Base-by-base conservation (phyloP, 345 rosid genomes). In the Anacardium occidentale region DNA sequence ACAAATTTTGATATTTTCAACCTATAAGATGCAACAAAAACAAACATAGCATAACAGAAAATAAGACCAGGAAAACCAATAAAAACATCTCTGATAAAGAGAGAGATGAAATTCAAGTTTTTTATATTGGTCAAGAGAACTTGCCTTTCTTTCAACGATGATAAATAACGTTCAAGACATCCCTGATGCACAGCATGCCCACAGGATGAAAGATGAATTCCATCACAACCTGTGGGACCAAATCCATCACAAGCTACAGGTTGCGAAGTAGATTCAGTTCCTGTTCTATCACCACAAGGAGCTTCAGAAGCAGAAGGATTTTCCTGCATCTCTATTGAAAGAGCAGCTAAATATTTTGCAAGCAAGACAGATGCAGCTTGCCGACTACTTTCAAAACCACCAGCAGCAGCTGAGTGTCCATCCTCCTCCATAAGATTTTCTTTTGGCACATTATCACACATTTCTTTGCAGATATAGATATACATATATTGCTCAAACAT, bases 111-210 rank as follows among this genome's bases (percentile, higher is more conserved):
- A 11, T 17, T 11, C 3, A 9, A 22, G 66, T 17, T 15, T 42
- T 12, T 14, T 17, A 25, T 42, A 45, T 6, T 45, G 47, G 25
- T 47, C 5, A 44, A 58, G 25, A 61, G 25, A 44, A 81, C 85
- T 77, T 75, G 81, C 98, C 98, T 91, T 72, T 95, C 99, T 84
- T 65, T 88, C 83, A 91, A 75, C 17, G 96, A 95, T n/a, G 81
- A 82, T 59, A 95, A 73, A 80, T 95, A 95, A 45, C 93, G 90
- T 68, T 91, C 91, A 64, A 89, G 91, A 75, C 99, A 95, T 66
- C 79, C 82, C 79, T 92, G 97, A 86, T 95, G 99, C 76, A 95
- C 98, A 24, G 97, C 90, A 88, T 95, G 99, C 64, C 99, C 97
- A 81, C 99, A 95, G 48, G 99, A 88, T 44, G 94, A 92, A 68